Conservation (phyloP, 23 red algal species). For the Pyropia haitanensis region DNA sequence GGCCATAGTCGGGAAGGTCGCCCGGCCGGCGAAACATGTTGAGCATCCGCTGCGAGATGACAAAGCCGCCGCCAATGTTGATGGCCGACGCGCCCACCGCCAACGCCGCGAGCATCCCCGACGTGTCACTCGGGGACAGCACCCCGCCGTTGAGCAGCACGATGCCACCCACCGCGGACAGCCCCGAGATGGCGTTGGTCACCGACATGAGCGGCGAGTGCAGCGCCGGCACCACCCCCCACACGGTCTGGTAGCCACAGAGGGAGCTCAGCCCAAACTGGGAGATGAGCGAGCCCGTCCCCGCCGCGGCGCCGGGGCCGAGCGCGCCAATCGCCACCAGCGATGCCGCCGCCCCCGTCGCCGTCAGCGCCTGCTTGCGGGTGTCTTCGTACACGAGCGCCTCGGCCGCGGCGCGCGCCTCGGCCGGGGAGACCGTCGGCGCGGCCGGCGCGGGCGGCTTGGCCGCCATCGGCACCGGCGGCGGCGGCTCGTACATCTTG, state of each 20-base stretch:
- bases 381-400: slow-evolving; percentile 26
- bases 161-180: slow-evolving; percentile 45
- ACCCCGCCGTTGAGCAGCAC: slow-evolving; percentile 48
- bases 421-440: neutral
- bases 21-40: slow-evolving; percentile 56
- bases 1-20: slow-evolving; percentile 45
- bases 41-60: slow-evolving; percentile 58
- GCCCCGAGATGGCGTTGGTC: slow-evolving; percentile 54
- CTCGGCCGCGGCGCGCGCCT: slow-evolving; percentile 25
- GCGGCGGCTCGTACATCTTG: slow-evolving; percentile 47
- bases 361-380: slow-evolving; percentile 33
- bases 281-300: slow-evolving; percentile 32
- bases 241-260: slow-evolving; percentile 69
- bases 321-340: slow-evolving; percentile 31
- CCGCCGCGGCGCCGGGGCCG: slow-evolving; percentile 18
- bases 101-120: slow-evolving; percentile 25
- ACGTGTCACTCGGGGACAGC: slow-evolving; percentile 21
- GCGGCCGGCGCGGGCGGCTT: slow-evolving; percentile 26
- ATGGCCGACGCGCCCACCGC: slow-evolving; percentile 47
- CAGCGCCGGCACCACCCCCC: slow-evolving; percentile 47
- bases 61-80: slow-evolving; percentile 68
- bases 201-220: slow-evolving; percentile 70
- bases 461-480: slow-evolving; percentile 19
- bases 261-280: slow-evolving; percentile 44
- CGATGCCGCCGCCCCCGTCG: slow-evolving; percentile 40